Evolutionary conservation across 2,329 filamentous ascomycete genomes (phyloP), one percentile per base, ranked within the genome.

Genomic region (Colletotrichum sp.): DNA sequence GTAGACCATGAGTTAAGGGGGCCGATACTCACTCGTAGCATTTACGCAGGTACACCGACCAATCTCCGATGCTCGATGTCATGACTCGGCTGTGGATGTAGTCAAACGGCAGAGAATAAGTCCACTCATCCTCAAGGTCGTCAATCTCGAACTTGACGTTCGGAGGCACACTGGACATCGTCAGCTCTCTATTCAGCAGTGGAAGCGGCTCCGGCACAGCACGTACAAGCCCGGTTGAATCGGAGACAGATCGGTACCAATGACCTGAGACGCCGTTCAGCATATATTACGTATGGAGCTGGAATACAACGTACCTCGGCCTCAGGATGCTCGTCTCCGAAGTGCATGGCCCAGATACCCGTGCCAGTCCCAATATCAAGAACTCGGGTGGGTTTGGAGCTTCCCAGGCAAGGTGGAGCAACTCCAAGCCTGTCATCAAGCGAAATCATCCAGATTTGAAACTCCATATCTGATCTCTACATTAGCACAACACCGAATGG

Each of bases 371-470:
- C 55, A 15, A 59, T 3, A 24, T 52, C 43, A 7, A 52, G 43
- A 52, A 52, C 43, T 13, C 43, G 43, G 12, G 43, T 52, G 43
- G 43, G 43, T 10, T 13, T 59, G 1, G 55, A 26, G 55, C 26
- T 59, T 18, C 26, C 55, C 13, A 26, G 21, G 55, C 55, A 59
- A 28, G 55, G 55, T 26, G 55, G 55, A 26, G 55, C 55, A 16
- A 59, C 55, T 26, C 55, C 55, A 59, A 59, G 55, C 16, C 55
- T 28, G 16, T 59, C 55, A 7, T 59, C 26, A 18, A 59, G 55
- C 55, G 55, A 24, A 28, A 59, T 24, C 21, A 59, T 24, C 55
- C 55, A 59, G 5, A 59, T 59, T 59, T 59, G 55, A 18, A 26
- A 28, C 8, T 59, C 21, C 21, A 59, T 26, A 26, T 59, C 55